phyloP scores from a whole-genome alignment of 225 moss, liverwort and hornwort species.

The Asterella californica region DNA sequence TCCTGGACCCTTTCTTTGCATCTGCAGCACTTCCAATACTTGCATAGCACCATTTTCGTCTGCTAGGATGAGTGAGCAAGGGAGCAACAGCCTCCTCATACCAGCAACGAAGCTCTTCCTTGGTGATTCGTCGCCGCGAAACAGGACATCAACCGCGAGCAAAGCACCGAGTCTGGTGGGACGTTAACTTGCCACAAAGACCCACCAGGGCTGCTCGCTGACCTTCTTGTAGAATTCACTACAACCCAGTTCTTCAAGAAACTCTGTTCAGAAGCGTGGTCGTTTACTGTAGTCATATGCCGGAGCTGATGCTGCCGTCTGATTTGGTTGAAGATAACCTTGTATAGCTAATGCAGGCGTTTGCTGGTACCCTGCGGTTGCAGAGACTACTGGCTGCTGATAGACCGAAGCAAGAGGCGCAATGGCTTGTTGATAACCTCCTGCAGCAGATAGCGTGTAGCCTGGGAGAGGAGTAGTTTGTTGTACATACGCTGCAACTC shows the following conservation, averaged over 20 bases:
- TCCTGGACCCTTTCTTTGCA: constrained; percentile 13
- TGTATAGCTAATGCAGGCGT: constrained; percentile 18
- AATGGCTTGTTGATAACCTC: constrained; percentile 38
- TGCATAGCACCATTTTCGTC: constrained; percentile 39
- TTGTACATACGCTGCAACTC: constrained; percentile 21
- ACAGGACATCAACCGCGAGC: constrained; percentile 19
- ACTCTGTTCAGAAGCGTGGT: constrained; percentile 32
- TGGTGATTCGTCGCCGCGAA: constrained; percentile 20
- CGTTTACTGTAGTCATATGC: constrained; percentile 44
- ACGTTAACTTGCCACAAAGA: constrained; percentile 6
- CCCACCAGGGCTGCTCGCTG: constrained; percentile 16
- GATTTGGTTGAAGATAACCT: constrained; percentile 33
- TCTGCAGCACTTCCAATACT: constrained; percentile 25
- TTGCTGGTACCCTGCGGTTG: constrained; percentile 36
- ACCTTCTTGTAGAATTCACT: neutral
- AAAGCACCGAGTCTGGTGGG: constrained; percentile 16
- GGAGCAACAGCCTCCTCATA: constrained; percentile 42
- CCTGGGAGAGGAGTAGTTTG: constrained; percentile 19
- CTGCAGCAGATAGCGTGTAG: constrained; percentile 24
- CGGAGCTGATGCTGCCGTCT: constrained; percentile 24
- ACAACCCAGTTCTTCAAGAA: neutral
- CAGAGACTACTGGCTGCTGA: constrained; percentile 31
- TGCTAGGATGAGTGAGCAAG: constrained; percentile 31
- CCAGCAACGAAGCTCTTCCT: constrained; percentile 36
- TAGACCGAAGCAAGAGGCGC: constrained; percentile 23